These are phyloP conservation scores for Scheffersomyces illinoinensis DNA, from an alignment of 1,139 yeast genomes.

Conservation along the genomic window DNA sequence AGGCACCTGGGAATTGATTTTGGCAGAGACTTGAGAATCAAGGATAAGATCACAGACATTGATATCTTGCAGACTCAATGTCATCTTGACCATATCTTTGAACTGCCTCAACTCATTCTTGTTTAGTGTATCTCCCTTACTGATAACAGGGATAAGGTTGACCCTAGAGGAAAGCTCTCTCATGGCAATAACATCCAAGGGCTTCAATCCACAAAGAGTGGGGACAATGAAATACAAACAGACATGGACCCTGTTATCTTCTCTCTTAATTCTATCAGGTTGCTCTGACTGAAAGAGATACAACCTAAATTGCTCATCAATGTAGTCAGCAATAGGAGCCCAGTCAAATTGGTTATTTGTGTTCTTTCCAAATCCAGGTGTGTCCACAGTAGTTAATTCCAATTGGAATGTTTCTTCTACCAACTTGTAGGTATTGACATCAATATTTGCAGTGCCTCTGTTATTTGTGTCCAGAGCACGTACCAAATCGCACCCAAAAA, in stretches of 20 bases:
- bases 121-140: slow-evolving; percentile 73
- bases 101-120: slow-evolving; percentile 36
- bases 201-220: slow-evolving; percentile 49
- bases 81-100: slow-evolving; percentile 45
- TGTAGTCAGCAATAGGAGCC: slow-evolving; percentile 57
- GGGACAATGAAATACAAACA: slow-evolving; percentile 76
- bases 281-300: slow-evolving; percentile 39
- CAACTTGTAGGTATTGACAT: slow-evolving; percentile 8
- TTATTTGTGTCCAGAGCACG: slow-evolving; percentile 1
- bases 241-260: slow-evolving; percentile 70
- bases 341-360: slow-evolving; percentile 53
- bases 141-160: slow-evolving; percentile 73
- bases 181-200: slow-evolving; percentile 70
- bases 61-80: slow-evolving; percentile 51
- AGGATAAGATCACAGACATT: slow-evolving; percentile 56
- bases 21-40: slow-evolving; percentile 35
- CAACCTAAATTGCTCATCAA: slow-evolving; percentile 43
- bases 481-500: slow-evolving; percentile 10
- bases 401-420: slow-evolving; percentile 16
- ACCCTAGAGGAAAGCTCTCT: slow-evolving; percentile 62
- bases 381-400: slow-evolving; percentile 32
- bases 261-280: slow-evolving; percentile 52
- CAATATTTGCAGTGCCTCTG: neutral
- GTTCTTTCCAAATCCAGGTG: slow-evolving; percentile 46
- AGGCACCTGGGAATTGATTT: slow-evolving; percentile 47